Percentiles rank a stretch among this genome's conserved stretches.
These are phyloP conservation scores for Capsicum rhomboideum DNA, from an alignment of 257 asterid species.

Conservation along the genomic window DNA sequence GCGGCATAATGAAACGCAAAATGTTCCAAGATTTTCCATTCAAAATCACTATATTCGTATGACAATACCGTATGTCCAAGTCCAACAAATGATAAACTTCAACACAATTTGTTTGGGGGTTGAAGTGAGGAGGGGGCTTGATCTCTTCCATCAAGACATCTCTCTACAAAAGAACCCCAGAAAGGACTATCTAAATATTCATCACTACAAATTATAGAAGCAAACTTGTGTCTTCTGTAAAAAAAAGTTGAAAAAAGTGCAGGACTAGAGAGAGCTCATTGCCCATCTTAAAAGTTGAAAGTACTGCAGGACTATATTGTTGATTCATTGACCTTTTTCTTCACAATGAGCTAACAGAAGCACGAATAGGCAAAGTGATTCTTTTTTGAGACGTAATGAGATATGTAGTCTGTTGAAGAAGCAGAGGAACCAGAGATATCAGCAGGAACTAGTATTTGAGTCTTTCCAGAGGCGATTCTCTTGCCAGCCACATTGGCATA, in stretches of 20 bases:
- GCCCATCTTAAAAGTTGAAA: not conserved
- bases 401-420: conserved; percentile 40
- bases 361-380: conserved; percentile 83
- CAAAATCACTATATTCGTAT: not conserved
- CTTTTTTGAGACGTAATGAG: conserved; percentile 62
- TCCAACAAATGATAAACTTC: not conserved
- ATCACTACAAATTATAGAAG: not conserved
- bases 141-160: not conserved
- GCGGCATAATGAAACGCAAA: not conserved
- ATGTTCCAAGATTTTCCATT: not conserved
- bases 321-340: not conserved
- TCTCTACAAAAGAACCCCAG: not conserved
- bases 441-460: conserved; percentile 69
- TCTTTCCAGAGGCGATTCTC: conserved; percentile 65
- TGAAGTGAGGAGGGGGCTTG: not conserved
- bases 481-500: conserved; percentile 79
- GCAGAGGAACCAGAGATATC: conserved; percentile 48
- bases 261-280: not conserved
- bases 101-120: not conserved
- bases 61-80: not conserved
- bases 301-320: not conserved
- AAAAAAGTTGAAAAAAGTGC: not conserved
- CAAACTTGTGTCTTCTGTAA: not conserved
- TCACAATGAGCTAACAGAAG: conserved; percentile 39
- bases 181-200: not conserved